These are phyloP conservation scores for Noccaea caerulescens DNA, from an alignment of 345 rosid species.

Conservation along the genomic window DNA sequence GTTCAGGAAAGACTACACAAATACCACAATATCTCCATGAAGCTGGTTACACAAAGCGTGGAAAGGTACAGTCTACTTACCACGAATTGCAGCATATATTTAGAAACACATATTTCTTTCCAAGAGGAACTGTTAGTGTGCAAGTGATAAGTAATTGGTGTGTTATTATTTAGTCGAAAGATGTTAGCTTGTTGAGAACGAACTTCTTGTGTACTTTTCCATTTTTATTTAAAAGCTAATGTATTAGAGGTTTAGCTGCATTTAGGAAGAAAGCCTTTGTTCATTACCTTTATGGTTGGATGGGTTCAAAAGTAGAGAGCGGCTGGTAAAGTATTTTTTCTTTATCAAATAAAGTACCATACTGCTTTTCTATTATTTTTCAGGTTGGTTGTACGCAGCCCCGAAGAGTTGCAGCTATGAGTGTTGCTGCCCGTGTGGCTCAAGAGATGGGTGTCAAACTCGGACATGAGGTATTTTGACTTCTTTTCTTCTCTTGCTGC, in stretches of 20 bases:
- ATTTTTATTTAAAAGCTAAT: neutral
- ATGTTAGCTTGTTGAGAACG: constrained; percentile 11
- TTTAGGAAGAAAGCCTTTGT: constrained; percentile 18
- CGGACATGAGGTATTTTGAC: constrained; percentile 79
- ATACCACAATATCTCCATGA: constrained; percentile 96
- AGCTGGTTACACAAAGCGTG: constrained; percentile 92
- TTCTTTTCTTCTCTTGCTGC: constrained; percentile 16
- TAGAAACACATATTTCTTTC: constrained; percentile 5
- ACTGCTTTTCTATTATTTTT: constrained; percentile 21
- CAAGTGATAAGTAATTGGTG: neutral
- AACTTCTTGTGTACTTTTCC: neutral
- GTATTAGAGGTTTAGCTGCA: neutral
- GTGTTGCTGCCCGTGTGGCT: constrained; percentile 97
- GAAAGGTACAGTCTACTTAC: constrained; percentile 62
- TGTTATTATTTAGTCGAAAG: constrained; percentile 7
- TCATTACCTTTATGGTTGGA: constrained; percentile 28
- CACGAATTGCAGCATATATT: constrained; percentile 16
- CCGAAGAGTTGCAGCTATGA: constrained; percentile 98
- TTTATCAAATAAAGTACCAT: constrained; percentile 21
- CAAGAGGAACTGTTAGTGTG: constrained; percentile 5
- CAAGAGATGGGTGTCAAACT: constrained; percentile 99
- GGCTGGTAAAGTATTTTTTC: constrained; percentile 10
- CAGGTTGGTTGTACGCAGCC: constrained; percentile 99
- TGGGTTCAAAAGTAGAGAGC: constrained; percentile 16
- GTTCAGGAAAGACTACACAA: constrained; percentile 98